Conservation (phyloP, 305 asterid genomes). For the Salvia sclarea region DNA sequence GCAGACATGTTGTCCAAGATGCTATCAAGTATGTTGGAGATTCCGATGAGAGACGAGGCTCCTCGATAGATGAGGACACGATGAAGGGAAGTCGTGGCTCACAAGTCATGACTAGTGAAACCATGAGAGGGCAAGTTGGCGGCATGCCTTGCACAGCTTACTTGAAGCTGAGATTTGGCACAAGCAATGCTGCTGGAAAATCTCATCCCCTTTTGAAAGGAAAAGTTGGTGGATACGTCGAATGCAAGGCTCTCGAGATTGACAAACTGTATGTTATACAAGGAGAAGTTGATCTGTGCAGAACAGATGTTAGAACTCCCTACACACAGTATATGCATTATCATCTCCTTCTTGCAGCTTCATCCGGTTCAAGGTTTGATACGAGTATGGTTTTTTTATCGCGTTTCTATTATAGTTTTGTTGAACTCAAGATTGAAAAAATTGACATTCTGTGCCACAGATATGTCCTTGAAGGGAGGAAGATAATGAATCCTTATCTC, state of each 20-base stretch:
- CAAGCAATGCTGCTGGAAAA: background rate
- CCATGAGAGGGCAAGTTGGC: constrained; percentile 50
- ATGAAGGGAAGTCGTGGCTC: background rate
- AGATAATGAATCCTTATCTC: constrained; percentile 50
- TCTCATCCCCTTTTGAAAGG: constrained; percentile 33
- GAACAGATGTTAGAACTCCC: constrained; percentile 45
- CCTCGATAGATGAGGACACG: background rate
- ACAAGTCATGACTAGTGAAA: constrained; percentile 34
- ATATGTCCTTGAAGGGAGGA: constrained; percentile 53
- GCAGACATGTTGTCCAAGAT: constrained; percentile 37
- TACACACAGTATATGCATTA: constrained; percentile 63
- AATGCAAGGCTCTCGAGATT: constrained; percentile 41
- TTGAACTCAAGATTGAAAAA: background rate
- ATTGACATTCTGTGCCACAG: constrained; percentile 33
- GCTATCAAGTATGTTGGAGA: constrained; percentile 10
- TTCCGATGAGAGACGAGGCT: constrained; percentile 2
- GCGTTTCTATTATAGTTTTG: background rate
- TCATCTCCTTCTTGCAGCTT: constrained; percentile 46
- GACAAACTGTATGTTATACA: constrained; percentile 44
- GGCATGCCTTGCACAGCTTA: constrained; percentile 47
- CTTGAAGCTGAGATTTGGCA: constrained; percentile 39
- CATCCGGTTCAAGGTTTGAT: constrained; percentile 60
- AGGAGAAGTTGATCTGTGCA: constrained; percentile 52
- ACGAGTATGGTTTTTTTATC: background rate
- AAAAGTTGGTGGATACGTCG: constrained; percentile 44